Base-by-base conservation (phyloP, 129 eudicot genomes). In the Centrapalus pauciflorus region DNA sequence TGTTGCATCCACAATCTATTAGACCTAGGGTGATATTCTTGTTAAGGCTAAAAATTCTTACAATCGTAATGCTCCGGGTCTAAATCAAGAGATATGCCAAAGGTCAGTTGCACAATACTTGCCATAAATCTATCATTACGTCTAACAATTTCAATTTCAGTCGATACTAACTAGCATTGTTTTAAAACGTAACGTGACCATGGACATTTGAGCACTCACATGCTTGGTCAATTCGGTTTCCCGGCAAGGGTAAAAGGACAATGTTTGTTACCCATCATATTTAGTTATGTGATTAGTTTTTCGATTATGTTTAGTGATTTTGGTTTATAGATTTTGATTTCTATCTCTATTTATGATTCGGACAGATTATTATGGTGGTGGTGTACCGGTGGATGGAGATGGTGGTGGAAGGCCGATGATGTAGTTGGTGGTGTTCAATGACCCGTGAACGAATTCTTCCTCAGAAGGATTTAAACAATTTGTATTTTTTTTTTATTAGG, bases 1-100 rank as follows among this genome's bases (percentile, higher is more conserved):
- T 94, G 48, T 79, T 94, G 64, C 99, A 94, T 77, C 99, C 99
- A 64, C 99, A 89, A 76, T 86, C 99, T 38, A 94, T 94, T 97
- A 89, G 93, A 73, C 99, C 99, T 67, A 94, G 66, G 95, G 85
- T 72, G 95, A 83, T 70, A 82, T 94, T 60, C 99, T 97, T 5
- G 97, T 94, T 7, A 82, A 97, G 72, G 99, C 89, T 23, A 94
- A 94, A 78, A 94, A 94, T 77, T 94, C 99, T 0, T 94, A 94
- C 72, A 94, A 94, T 74, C 86, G 90, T 34, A 84, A 82, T 40
- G 99, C 99, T 74, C 99, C 99, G 14, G 99, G 97, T 46, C 85
- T 46, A 76, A 83, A 76, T 41, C 87, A 78, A 78, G 99, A 67
- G 97, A 89, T 69, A 86, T 94, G 99, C 79, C 88, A 35, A 76